These are phyloP conservation scores for Furcasterigmium furcatum DNA, from an alignment of 2,329 filamentous ascomycete genomes.

Conservation along the genomic window DNA sequence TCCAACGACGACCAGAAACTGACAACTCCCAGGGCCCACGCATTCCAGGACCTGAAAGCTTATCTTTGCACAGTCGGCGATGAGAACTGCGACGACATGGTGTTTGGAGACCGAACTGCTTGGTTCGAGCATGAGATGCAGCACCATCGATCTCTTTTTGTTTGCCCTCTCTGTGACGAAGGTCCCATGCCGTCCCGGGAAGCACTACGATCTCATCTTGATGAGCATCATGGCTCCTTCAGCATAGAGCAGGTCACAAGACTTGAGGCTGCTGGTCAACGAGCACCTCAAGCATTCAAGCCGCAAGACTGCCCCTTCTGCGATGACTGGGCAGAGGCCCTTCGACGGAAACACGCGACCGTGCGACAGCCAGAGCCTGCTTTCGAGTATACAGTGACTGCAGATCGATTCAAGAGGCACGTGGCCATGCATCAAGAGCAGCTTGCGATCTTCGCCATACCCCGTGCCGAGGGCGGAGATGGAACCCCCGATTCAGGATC, in stretches of 20 bases:
- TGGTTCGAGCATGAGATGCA: conserved; percentile 28
- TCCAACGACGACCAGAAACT: too few species aligned
- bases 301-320: conserved; percentile 22
- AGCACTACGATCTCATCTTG: conserved; percentile 7
- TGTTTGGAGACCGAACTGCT: conserved; percentile 21
- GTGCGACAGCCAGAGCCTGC: not conserved
- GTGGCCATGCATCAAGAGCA: conserved; percentile 8
- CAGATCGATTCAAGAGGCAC: conserved; percentile 3
- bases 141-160: conserved; percentile 22
- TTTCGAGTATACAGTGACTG: not conserved
- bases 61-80: conserved; percentile 28
- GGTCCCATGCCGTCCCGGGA: conserved; percentile 5
- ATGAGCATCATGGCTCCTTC: not conserved
- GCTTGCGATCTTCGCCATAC: conserved; percentile 7
- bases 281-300: conserved; percentile 14
- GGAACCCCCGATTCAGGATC: too few species aligned
- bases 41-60: conserved; percentile 26
- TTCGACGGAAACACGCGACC: not conserved
- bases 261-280: conserved; percentile 16
- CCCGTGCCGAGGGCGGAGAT: too few species aligned
- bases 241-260: conserved; percentile 11
- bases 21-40: conserved; percentile 18
- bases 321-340: conserved; percentile 19
- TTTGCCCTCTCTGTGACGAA: conserved; percentile 16
- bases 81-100: conserved; percentile 17